Evolutionary conservation across 2,329 filamentous ascomycete genomes (phyloP), one percentile per base, ranked within the genome.

Genomic region (Penicillium sp.): DNA sequence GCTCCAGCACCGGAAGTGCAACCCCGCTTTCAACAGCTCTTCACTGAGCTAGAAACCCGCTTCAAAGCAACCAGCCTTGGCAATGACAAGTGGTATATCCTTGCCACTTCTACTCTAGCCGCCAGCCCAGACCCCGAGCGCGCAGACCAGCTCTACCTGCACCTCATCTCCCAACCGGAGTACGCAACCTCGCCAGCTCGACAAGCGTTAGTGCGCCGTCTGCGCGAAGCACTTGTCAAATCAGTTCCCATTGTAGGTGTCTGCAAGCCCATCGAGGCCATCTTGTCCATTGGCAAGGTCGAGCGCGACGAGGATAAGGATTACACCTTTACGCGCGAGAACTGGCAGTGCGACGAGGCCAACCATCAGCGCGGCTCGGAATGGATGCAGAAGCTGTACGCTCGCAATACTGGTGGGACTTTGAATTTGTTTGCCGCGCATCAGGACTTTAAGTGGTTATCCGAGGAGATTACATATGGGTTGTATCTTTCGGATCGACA

Each of bases 391-490:
- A 81, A 82, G 48, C 75, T 88, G 10, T 87, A 87, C 67, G 73
- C 79, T 50, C 76, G 79, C 42, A 82, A 87, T 61, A 74, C 66
- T 8, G 57, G 51, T 1, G 57, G 53, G 72, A 74, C 71, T 4
- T 50, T 74, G 57, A 65, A 71, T 43, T 24, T 73, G 35, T 71
- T 74, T 49, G 55, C 39, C 14, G 68, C 70, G 24, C 72, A 74
- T 49, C 59, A 58, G 21, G 72, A 77, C 31, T 91, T 96, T 71
- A 80, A 84, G 10, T 87, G 86, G 68, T 83, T 96, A 75, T 90
- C 92, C 73, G 81, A 90, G 50, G 89, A 89, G 19, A 84, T 89
- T 14, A 86, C 84, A 2, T 96, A 96, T 77, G 78, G 78, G 13
- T 64, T 84, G 68, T 81, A 83, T 50, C 68, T 80, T 47, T 74